A percentile compares a stretch with the other conserved stretches of the same genome.
Conservation (phyloP, 306 rosid species). For the Prunus armeniaca region DNA sequence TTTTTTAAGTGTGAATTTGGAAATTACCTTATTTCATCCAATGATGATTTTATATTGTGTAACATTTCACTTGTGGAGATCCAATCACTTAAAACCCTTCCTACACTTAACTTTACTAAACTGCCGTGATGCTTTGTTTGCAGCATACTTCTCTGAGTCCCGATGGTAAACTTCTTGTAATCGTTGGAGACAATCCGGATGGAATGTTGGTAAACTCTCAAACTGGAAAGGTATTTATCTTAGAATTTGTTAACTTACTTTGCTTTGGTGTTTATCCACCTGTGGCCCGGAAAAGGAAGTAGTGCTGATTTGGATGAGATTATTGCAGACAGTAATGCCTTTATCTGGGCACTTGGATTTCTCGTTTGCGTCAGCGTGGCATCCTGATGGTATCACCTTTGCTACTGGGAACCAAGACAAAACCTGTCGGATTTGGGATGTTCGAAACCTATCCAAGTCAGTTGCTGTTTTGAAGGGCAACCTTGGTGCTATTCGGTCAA, state of each 20-base stretch:
- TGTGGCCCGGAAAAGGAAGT: slow-evolving; percentile 7
- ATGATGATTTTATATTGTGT: neutral
- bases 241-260: neutral
- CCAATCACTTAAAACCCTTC: neutral
- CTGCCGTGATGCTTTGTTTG: slow-evolving; percentile 16
- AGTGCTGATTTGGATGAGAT: slow-evolving; percentile 19
- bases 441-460: slow-evolving; percentile 71
- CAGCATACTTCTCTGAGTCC: slow-evolving; percentile 90
- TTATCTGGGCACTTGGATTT: slow-evolving; percentile 77
- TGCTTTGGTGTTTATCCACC: neutral
- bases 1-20: neutral
- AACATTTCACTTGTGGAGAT: neutral
- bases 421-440: slow-evolving; percentile 85
- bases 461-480: slow-evolving; percentile 82
- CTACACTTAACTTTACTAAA: slow-evolving; percentile 1
- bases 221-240: slow-evolving; percentile 74
- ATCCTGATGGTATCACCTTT: slow-evolving; percentile 65
- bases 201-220: slow-evolving; percentile 80
- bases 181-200: slow-evolving; percentile 89
- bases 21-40: neutral
- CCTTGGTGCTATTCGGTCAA: slow-evolving; percentile 81
- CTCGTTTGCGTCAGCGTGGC: slow-evolving; percentile 94
- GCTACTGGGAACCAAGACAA: slow-evolving; percentile 96
- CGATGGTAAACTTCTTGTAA: slow-evolving; percentile 59
- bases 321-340: slow-evolving; percentile 49